Base-by-base conservation (phyloP, 768 basidiomycete genomes). In the Saitozyma sp. region DNA sequence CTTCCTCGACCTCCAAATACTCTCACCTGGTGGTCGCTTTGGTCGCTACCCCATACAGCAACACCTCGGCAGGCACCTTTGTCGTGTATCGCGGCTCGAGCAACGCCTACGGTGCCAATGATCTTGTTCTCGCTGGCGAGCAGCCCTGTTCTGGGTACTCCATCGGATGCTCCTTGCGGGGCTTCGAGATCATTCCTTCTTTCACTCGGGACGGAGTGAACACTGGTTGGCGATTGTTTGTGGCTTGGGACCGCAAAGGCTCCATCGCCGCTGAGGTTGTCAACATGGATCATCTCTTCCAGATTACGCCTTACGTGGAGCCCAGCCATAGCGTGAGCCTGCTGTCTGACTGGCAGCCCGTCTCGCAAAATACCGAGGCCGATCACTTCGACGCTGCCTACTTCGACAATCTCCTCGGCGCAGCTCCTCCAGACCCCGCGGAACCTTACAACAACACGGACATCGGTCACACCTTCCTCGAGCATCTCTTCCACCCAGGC, bases 401-500 rank as follows among this genome's bases (percentile, higher is more conserved):
- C 79, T 87, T 97, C 68, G 92, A 94, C 70, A 90, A 91, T 68
- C 84, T 88, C 56, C 85, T 95, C 61, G 81, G 88, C 59, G 53
- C 74, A 10, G 67, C 71, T 16, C 82, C 85, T 39, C 84, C 63
- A 13, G 65, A 73, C 38, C 65, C 68, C 8, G 55, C 63, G 11
- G 62, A 70, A 8, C 69, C 67, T 2, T 60, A 67, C 50, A 73
- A 78, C 41, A 69, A 69, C 19, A 45, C 87, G 11, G 69, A 75
- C 51, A 78, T 94, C 70, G 83, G 88, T 0, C 87, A 87, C 60
- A 88, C 88, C 65, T 93, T 92, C 79, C 84, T 93, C 72, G 83
- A 87, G 56, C 90, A 88, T 50, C 83, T 96, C 66, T 87, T 94
- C 83, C 84, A 88, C 40, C 93, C 95, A 0, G 91, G 91, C 19